Base-by-base conservation (phyloP, 495 filamentous ascomycete species). In the Penicillium longicatenatum region DNA sequence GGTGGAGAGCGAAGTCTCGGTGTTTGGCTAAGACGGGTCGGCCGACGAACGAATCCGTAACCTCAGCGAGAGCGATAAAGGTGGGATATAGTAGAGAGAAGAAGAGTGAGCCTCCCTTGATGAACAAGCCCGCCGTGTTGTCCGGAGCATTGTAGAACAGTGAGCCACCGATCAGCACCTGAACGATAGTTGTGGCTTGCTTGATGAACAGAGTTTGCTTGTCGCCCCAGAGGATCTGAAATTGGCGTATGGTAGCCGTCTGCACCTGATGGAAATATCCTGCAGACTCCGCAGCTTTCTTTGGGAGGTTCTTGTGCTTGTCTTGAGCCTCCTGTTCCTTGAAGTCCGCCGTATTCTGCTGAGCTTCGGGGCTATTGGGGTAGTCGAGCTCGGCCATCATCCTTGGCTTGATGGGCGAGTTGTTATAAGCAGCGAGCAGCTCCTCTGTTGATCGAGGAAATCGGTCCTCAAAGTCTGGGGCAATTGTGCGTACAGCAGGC, bases 1-100 rank as follows among this genome's bases (percentile, higher is more conserved):
- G 82, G 66, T 88, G 90, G 63, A 91, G 86, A 11, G 84, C 85
- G 64, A 90, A 91, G 19, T 76, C 75, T 63, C 88, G 87, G 69
- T 93, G 90, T 55, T 91, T 90, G 47, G 87, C 78, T 21, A 92
- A 68, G 43, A 92, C 85, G 4, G 86, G 88, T 20, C 88, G 82
- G 0, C 83, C 81, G 10, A 79, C 75, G 65, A 91, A 91, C 0
- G 88, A 86, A 22, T 85, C 78, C 22, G 83, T 89, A 17, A 91
- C 77, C 64, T 92, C 89, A 4, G 86, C 79, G 51, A 92, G 76
- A 12, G 89, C 84, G 9, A 90, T 72, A 33, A 91, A 79, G 47
- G 83, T 82, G 62, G 89, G 88, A 70, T 90, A 91, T 30, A 93
- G 69, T 4, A 91, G 62, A 30, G 84, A 77, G 67, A 91, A 89